Percentiles rank a stretch among this genome's conserved stretches.
Evolutionary conservation across 768 basidiomycete genomes (phyloP).

Genomic region (Kwoniella europaea): DNA sequence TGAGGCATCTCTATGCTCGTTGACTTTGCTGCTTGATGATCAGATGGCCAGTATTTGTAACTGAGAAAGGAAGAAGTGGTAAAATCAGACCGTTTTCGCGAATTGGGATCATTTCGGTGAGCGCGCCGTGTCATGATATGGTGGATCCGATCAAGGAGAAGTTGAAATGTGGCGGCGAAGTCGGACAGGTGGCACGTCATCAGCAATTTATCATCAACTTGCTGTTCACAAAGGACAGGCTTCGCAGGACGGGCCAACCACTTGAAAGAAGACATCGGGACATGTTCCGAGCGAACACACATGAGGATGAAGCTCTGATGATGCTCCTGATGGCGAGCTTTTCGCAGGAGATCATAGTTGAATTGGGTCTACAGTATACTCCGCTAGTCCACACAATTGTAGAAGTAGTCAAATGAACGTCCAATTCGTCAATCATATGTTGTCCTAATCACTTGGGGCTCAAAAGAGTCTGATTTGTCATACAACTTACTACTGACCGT

Average conservation of each 20-base stretch:
- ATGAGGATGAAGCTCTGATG: background rate
- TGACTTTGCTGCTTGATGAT: background rate
- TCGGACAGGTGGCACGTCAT: background rate
- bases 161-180: background rate
- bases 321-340: background rate
- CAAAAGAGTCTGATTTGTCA: too few species aligned
- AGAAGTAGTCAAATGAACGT: too few species aligned
- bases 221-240: background rate
- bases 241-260: background rate
- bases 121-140: too few species aligned
- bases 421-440: too few species aligned
- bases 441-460: too few species aligned
- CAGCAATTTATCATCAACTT: background rate
- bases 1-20: constrained; percentile 9
- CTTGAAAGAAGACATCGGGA: background rate
- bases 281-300: background rate
- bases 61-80: background rate
- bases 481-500: too few species aligned
- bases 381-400: too few species aligned
- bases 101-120: background rate
- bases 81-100: background rate
- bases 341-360: too few species aligned
- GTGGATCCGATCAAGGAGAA: background rate
- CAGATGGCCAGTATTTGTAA: too few species aligned
- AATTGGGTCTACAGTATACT: too few species aligned